phyloP scores from a whole-genome alignment of 1,284 basidiomycete genomes.

The Ceratobasidium sp. region DNA sequence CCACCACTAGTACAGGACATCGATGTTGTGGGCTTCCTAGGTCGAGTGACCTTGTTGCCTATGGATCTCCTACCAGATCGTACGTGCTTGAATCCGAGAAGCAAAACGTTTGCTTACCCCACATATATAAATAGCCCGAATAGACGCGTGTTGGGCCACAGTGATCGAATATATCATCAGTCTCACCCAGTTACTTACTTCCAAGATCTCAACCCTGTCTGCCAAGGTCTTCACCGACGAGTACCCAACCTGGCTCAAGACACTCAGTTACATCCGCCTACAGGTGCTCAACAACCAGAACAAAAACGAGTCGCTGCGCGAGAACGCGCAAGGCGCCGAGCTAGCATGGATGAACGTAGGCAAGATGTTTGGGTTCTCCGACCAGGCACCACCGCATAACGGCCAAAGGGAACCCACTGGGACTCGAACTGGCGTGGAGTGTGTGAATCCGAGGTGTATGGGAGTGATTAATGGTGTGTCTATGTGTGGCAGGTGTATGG shows the following conservation, averaged over 20 bases:
- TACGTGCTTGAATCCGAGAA: no score
- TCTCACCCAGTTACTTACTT: not conserved
- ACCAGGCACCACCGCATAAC: not conserved
- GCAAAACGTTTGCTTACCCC: no score
- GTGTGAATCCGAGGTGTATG: not conserved
- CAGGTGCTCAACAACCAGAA: not conserved
- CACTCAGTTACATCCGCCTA: not conserved
- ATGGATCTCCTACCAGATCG: not conserved
- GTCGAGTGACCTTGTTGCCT: not conserved
- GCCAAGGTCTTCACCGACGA: constrained; percentile 1
- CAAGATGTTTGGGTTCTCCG: not conserved
- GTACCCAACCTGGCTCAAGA: not conserved
- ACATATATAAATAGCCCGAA: not conserved
- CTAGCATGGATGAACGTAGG: constrained; percentile 7
- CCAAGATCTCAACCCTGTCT: not conserved
- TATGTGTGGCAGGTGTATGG: not conserved
- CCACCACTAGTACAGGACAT: not conserved
- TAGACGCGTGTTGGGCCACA: not conserved
- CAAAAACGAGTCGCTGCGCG: not conserved
- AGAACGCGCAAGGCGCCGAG: not conserved
- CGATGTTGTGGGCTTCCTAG: not conserved
- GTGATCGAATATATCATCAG: not conserved
- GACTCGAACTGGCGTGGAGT: not conserved
- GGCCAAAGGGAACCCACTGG: not conserved
- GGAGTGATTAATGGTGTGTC: not conserved